Evolutionary conservation across 306 rosid species (phyloP), one percentile per base, ranked within the genome.

Genomic region (Styphnolobium japonicum): DNA sequence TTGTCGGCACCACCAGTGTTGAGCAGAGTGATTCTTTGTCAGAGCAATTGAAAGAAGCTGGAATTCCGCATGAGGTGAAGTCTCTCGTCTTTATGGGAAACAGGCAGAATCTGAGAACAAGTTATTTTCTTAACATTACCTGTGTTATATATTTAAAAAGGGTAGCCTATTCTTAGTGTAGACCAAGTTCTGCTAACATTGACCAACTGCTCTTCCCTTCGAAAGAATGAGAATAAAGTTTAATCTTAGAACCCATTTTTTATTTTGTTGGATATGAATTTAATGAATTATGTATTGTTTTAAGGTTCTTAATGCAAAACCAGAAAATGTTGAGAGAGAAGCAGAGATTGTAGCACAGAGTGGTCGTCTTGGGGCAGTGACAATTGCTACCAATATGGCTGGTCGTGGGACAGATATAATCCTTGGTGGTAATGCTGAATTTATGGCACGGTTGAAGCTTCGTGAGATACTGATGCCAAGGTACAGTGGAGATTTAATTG

Each of bases 321-420:
- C 98, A 82, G 98, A 95, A 80, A 95, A 95, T 87, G 98, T 95
- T 56, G 98, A 95, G 89, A 91, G 98, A 88, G 98, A 95, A 85
- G 97, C 98, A 68, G 98, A 95, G 83, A 95, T 92, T 86, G 98
- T 95, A 52, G 97, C 98, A 10, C 98, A 95, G 85, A 95, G 98
- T 84, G 98, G 98, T 85, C 97, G 98, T 67, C 81, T 91, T 45
- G 98, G 96, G 79, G 97, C 97, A 27, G 98, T 92, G 86, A 95
- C 98, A 43, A 92, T 95, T 76, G 98, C 97, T 71, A 95, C 98
- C 79, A 95, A 95, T 88, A 95, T 95, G 98, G 98, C 98, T 48
- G 98, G 98, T 77, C 97, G 98, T 73, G 98, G 98, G 74, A 95
- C 98, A 64, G 98, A 95, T 89, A 95, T 95, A 73, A 95, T 95